phyloP scores from a whole-genome alignment of 148 eudicot genomes.

The Rhododendron henanense region DNA sequence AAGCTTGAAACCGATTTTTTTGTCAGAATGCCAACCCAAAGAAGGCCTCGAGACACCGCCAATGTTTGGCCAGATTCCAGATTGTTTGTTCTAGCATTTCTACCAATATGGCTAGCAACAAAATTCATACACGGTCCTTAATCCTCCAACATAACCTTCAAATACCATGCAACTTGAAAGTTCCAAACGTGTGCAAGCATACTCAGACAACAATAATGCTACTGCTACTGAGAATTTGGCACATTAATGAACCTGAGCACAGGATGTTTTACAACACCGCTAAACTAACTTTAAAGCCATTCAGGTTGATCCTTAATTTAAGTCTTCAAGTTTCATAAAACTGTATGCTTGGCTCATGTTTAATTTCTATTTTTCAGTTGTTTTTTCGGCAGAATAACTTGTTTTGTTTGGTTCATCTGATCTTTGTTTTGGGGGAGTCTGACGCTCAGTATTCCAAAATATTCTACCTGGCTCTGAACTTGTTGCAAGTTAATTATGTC shows the following conservation, averaged over 20 bases:
- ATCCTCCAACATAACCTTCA: background rate
- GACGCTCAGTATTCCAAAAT: background rate
- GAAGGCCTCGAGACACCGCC: background rate
- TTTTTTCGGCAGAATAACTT: background rate
- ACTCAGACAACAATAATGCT: background rate
- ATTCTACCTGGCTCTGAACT: background rate
- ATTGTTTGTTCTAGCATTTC: background rate
- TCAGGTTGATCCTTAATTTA: background rate
- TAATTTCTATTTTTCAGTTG: background rate
- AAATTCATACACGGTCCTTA: background rate
- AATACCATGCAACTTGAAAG: background rate
- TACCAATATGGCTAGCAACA: background rate
- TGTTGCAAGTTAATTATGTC: background rate
- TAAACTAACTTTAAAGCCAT: background rate
- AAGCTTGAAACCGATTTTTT: background rate
- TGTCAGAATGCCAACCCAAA: background rate
- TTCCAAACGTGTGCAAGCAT: background rate
- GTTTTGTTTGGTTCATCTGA: background rate
- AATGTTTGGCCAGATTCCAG: background rate
- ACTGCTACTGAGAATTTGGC: background rate
- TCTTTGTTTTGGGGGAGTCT: background rate
- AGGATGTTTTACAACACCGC: background rate
- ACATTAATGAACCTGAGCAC: background rate
- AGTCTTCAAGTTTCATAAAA: background rate
- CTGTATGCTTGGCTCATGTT: background rate